Percentiles rank a stretch among this genome's conserved stretches.
These are phyloP conservation scores for Hirschioporus abietinus DNA, from an alignment of 768 basidiomycete genomes.

Conservation along the genomic window DNA sequence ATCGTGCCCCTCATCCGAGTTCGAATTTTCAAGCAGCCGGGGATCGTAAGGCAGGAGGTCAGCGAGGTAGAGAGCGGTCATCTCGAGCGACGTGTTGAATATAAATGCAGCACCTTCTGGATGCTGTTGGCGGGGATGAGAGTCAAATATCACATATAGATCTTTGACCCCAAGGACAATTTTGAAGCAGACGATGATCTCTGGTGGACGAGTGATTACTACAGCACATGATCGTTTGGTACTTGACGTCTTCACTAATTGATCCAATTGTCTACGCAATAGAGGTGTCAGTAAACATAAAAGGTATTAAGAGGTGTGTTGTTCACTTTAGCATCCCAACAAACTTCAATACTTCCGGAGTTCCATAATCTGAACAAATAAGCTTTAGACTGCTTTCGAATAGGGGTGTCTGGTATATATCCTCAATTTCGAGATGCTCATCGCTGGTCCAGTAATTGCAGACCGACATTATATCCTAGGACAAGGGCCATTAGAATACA, in stretches of 20 bases:
- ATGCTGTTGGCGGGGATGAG: slow-evolving; percentile 52
- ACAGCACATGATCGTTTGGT: slow-evolving; percentile 32
- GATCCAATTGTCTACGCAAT: slow-evolving; percentile 16
- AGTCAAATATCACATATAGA: slow-evolving; percentile 60
- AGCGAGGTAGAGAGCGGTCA: slow-evolving; percentile 38
- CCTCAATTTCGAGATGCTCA: slow-evolving; percentile 52
- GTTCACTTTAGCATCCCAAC: slow-evolving; percentile 26
- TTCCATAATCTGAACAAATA: slow-evolving; percentile 30
- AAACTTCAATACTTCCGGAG: slow-evolving; percentile 34
- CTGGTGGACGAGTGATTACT: slow-evolving; percentile 66
- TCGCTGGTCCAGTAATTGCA: slow-evolving; percentile 50
- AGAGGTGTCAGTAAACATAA: background rate
- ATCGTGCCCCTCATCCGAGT: background rate
- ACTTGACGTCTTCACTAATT: slow-evolving; percentile 7
- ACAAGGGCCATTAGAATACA: slow-evolving; percentile 11
- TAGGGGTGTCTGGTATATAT: slow-evolving; percentile 42
- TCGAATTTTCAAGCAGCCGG: slow-evolving; percentile 32
- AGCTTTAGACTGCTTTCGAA: slow-evolving; percentile 38
- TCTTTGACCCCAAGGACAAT: slow-evolving; percentile 18
- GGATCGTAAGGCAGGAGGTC: slow-evolving; percentile 46
- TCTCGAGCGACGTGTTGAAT: slow-evolving; percentile 41
- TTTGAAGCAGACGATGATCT: slow-evolving; percentile 54
- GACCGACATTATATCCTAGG: slow-evolving; percentile 52
- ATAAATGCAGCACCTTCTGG: slow-evolving; percentile 57
- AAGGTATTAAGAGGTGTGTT: background rate